phyloP scores from a whole-genome alignment of 2,329 filamentous ascomycete species.

The Aspergillus tamarii region DNA sequence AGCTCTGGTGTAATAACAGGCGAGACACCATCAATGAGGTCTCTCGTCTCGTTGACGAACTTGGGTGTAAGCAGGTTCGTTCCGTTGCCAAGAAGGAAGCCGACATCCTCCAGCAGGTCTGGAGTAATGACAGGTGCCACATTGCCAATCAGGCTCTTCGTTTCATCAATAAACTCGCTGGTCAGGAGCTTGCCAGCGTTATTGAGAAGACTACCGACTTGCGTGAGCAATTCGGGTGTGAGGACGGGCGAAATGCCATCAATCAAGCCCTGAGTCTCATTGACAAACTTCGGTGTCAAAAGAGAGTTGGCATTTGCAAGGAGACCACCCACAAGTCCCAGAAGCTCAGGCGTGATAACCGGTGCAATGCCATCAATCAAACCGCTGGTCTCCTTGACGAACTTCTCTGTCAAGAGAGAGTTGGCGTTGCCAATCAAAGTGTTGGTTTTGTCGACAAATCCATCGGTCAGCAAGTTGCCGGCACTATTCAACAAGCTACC shows the following conservation, averaged over 20 bases:
- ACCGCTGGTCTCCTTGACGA: conserved; percentile 20
- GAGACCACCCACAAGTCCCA: conserved; percentile 17
- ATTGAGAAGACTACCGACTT: conserved; percentile 27
- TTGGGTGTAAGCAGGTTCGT: conserved; percentile 32
- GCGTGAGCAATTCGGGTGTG: conserved; percentile 24
- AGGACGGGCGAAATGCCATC: conserved; percentile 25
- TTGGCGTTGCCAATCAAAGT: conserved; percentile 21
- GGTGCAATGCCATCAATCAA: conserved; percentile 20
- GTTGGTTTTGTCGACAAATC: conserved; percentile 20
- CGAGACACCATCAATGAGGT: conserved; percentile 32
- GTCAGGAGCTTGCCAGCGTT: conserved; percentile 32
- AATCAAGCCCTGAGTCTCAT: conserved; percentile 27
- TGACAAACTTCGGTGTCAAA: conserved; percentile 27
- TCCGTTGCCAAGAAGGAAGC: conserved; percentile 35
- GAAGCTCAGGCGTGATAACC: conserved; percentile 13
- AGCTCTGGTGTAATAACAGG: conserved; percentile 33
- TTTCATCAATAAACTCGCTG: conserved; percentile 31
- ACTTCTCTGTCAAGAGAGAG: conserved; percentile 33
- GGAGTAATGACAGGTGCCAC: conserved; percentile 29
- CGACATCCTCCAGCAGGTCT: conserved; percentile 33
- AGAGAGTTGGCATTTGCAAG: conserved; percentile 24
- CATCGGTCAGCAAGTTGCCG: conserved; percentile 28
- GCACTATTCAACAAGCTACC: conserved; percentile 26
- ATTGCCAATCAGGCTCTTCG: conserved; percentile 22
- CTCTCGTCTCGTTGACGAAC: conserved; percentile 35